Evolutionary conservation across 2,329 filamentous ascomycete genomes (phyloP).

Genomic region (Epichloe amarillans): DNA sequence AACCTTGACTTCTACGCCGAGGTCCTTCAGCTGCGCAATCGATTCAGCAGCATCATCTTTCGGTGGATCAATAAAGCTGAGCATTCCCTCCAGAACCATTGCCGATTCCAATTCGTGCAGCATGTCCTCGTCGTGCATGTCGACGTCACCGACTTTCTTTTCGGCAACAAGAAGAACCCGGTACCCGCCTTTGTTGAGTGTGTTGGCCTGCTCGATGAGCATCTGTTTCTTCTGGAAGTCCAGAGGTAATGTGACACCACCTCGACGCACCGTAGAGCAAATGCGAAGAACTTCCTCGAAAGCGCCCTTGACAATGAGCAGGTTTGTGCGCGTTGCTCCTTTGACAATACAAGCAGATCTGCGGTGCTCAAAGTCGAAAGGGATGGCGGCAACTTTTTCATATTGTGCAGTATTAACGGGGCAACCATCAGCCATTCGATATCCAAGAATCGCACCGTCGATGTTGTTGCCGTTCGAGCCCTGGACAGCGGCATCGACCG

Average conservation of each 20-base stretch:
- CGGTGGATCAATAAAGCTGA: slow-evolving; percentile 17
- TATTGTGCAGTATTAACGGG: slow-evolving; percentile 10
- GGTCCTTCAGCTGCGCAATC: slow-evolving; percentile 10
- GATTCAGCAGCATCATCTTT: slow-evolving; percentile 16
- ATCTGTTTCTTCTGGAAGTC: slow-evolving; percentile 7
- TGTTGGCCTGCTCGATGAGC: slow-evolving; percentile 7
- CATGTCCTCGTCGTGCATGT: slow-evolving; percentile 9
- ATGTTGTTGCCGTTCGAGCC: slow-evolving; percentile 17
- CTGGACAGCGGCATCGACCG: slow-evolving; percentile 14
- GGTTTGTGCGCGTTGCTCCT: slow-evolving; percentile 11
- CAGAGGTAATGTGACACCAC: slow-evolving; percentile 7
- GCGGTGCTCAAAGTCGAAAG: slow-evolving; percentile 16
- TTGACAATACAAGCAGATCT: slow-evolving; percentile 12
- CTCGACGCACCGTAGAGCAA: slow-evolving; percentile 10
- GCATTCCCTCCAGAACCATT: slow-evolving; percentile 15
- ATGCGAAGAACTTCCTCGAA: slow-evolving; percentile 16
- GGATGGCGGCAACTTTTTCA: slow-evolving; percentile 12
- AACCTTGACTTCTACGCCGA: slow-evolving; percentile 17
- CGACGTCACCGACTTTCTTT: slow-evolving; percentile 8
- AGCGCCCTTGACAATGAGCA: slow-evolving; percentile 18
- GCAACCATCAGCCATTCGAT: slow-evolving; percentile 6
- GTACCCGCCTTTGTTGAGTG: slow-evolving; percentile 11
- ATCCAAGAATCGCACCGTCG: slow-evolving; percentile 13
- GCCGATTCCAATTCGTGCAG: slow-evolving; percentile 11
- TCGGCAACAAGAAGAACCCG: slow-evolving; percentile 14